Base-by-base conservation (phyloP, 2,329 filamentous ascomycete species). In the Claviceps monticola region DNA sequence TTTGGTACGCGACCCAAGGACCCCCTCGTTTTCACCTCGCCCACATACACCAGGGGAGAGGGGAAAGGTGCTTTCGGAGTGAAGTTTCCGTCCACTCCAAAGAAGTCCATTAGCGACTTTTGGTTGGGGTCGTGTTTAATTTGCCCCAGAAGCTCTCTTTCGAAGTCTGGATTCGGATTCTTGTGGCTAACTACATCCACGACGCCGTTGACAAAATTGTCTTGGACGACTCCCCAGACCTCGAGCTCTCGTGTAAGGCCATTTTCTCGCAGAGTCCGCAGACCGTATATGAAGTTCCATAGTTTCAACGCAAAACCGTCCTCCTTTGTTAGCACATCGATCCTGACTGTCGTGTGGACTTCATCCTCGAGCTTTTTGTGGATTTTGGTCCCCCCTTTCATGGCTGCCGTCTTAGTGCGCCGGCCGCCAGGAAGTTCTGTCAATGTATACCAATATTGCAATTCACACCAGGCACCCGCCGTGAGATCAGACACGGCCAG, bases 391-490 rank as follows among this genome's bases (percentile, higher is more conserved):
- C 93, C 93, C 50, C 80, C 76, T 63, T 82, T 84, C 93, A 98
- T 98, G 0, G 88, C 88, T 2, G 78, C 67, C 0, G 90, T 97
- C 37, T 74, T 74, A 51, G 78, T 84, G 63, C 86, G 90, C 53
- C 79, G 79, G 1, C 91, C 93, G 61, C 84, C 72, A 0, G 76
- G 77, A 4, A 79, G 80, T 51, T 80, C 82, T 3, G 83, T 86
- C 51, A 98, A 74, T 0, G 82, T 87, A 68, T 94, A 96, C 74
- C 82, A 89, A 61, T 95, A 94, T 65, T 97, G 90, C 54, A 97
- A 67, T 67, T 98, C 91, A 65, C 93, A 98, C 93, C 93, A 98
- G 7, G 90, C 84, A 2, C 90, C 90, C 1, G 88, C 85, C 0
- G 90, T 81, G 23, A 97, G 70, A 65, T 98, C 93, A 2, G 87